Evolutionary conservation across 129 eudicot genomes (phyloP).

Genomic region (Ambrosia artemisiifolia): DNA sequence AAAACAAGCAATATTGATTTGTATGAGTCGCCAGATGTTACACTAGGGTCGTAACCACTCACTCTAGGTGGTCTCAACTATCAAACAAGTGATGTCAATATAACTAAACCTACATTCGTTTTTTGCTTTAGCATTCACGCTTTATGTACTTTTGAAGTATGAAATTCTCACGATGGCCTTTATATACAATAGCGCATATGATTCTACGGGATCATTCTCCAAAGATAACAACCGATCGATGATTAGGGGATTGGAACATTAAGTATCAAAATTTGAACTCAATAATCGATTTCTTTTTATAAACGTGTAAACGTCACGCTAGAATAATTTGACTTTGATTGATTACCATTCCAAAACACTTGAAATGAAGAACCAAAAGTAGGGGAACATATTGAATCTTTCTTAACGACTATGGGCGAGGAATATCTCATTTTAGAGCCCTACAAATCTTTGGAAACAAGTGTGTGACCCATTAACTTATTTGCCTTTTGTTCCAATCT

Average conservation of each 20-base stretch:
- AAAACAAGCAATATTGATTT: too few species aligned
- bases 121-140: too few species aligned
- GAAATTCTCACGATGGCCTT: too few species aligned
- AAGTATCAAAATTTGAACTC: not conserved
- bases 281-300: not conserved
- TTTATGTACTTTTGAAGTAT: too few species aligned
- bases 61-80: too few species aligned
- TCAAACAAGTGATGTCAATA: too few species aligned
- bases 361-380: conserved; percentile 21
- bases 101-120: too few species aligned
- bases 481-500: conserved; percentile 34
- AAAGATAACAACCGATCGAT: too few species aligned
- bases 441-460: conserved; percentile 39
- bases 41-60: too few species aligned
- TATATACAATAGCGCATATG: too few species aligned
- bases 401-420: conserved; percentile 29
- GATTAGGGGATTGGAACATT: not conserved
- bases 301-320: not conserved
- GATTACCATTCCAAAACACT: not conserved
- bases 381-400: conserved; percentile 38
- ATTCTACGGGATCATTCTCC: too few species aligned
- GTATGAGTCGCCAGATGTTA: too few species aligned
- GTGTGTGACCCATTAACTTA: conserved; percentile 32
- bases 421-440: conserved; percentile 33
- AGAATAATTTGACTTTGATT: conserved; percentile 16